Evolutionary conservation across 768 basidiomycete genomes (phyloP), one percentile per base, ranked within the genome.

Genomic region (Kondoa subrosea): DNA sequence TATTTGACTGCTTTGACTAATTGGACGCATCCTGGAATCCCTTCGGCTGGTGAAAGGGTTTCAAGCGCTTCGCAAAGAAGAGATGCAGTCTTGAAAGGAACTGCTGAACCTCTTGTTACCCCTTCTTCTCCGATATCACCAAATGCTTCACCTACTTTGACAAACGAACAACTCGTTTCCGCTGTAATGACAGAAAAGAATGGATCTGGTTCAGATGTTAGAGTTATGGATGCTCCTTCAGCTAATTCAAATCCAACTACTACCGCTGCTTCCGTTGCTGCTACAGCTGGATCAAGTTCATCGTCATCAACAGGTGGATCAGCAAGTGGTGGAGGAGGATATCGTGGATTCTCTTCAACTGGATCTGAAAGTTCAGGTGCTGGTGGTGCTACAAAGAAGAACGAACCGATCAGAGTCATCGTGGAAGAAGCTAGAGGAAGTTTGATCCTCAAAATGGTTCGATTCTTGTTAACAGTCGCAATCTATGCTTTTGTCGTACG

Each of bases 341-440:
- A 56, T 26, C 4, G 58, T 4, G 34, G 40, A 15, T 34, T 56
- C 15, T 27, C 68, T 4, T 67, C 66, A 16, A 2, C 68, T 14
- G 58, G 33, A 12, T 2, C 34, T 12, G 31, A 61, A 15, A 34
- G 57, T 59, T 30, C 15, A 62, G 64, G 32, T 65, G 16, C 31
- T 16, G 21, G 16, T 12, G 80, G 79, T 21, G 79, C 78, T 14
- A 82, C 81, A 29, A 78, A 79, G 25, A 79, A 75, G 33, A 76
- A 76, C 0, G 82, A 82, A 68, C 90, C 90, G 3, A 85, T 92
- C 33, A 83, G 87, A 60, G 90, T 91, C 50, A 82, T 88, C 29
- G 82, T 91, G 71, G 84, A 85, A 69, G 88, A 91, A 81, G 83
- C 89, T 87, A 73, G 76, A 86, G 81, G 64, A 62, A 72, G 71